Evolutionary conservation across 805 yeast genomes (phyloP).

Genomic region (Yamadazyma nakazawae): DNA sequence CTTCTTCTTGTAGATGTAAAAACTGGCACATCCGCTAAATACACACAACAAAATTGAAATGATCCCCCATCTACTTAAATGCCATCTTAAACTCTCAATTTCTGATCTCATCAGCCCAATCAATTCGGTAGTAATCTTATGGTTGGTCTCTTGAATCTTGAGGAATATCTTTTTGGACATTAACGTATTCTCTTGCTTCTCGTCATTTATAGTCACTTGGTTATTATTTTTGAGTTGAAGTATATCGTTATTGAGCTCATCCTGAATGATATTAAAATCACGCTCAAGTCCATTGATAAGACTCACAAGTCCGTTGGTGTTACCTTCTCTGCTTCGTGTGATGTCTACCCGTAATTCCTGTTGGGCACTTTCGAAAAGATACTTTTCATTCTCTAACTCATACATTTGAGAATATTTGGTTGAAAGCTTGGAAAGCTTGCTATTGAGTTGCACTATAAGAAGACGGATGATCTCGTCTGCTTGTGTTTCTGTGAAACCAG

Average conservation of each 20-base stretch:
- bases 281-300: conserved; percentile 69
- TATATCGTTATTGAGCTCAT: conserved; percentile 65
- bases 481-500: conserved; percentile 63
- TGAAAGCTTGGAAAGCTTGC: conserved; percentile 42
- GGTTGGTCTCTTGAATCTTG: conserved; percentile 76
- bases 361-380: conserved; percentile 88
- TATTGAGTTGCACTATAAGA: conserved; percentile 41
- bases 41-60: conserved; percentile 69
- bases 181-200: conserved; percentile 77
- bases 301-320: conserved; percentile 62
- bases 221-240: conserved; percentile 65
- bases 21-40: conserved; percentile 47
- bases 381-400: conserved; percentile 83
- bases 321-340: conserved; percentile 64
- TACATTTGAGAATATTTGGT: conserved; percentile 49
- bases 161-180: conserved; percentile 66
- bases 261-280: conserved; percentile 67
- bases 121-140: conserved; percentile 78
- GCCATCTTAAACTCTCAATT: conserved; percentile 90
- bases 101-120: conserved; percentile 80
- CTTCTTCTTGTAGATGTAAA: conserved; percentile 45
- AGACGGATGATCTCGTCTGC: conserved; percentile 55
- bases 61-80: conserved; percentile 83
- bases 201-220: conserved; percentile 81
- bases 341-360: conserved; percentile 81